Evolutionary conservation across 306 rosid genomes (phyloP).

Genomic region (Rosa persica): DNA sequence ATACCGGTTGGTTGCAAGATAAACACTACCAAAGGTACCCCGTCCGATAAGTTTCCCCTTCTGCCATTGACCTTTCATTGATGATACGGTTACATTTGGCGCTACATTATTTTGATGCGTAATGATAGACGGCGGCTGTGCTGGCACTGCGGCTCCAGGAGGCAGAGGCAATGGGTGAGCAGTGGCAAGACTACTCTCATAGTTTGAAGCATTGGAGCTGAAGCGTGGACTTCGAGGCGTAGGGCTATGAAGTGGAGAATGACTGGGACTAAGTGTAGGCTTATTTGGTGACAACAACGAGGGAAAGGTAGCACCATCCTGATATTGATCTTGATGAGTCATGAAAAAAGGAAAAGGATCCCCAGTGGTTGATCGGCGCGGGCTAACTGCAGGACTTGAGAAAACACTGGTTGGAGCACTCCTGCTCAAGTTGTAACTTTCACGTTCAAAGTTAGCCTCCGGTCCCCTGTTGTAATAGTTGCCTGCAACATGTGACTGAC

Average conservation of each 20-base stretch:
- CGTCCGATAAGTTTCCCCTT: slow-evolving; percentile 90
- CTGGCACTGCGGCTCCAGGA: slow-evolving; percentile 46
- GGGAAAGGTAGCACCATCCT: slow-evolving; percentile 29
- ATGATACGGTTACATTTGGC: slow-evolving; percentile 21
- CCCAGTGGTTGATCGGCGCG: slow-evolving; percentile 52
- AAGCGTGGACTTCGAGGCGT: slow-evolving; percentile 30
- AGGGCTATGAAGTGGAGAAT: slow-evolving; percentile 56
- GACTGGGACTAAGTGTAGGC: slow-evolving; percentile 38
- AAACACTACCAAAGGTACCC: slow-evolving; percentile 92
- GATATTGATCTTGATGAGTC: slow-evolving; percentile 33
- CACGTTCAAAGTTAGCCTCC: slow-evolving; percentile 31
- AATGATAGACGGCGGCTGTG: slow-evolving; percentile 23
- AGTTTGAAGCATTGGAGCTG: slow-evolving; percentile 39
- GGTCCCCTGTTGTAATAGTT: slow-evolving; percentile 35
- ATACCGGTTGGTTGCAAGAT: slow-evolving; percentile 74
- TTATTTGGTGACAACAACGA: slow-evolving; percentile 30
- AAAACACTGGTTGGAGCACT: slow-evolving; percentile 79
- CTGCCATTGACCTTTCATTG: slow-evolving; percentile 83
- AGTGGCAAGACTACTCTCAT: slow-evolving; percentile 47
- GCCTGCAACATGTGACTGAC: slow-evolving; percentile 16
- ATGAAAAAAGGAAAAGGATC: slow-evolving; percentile 35
- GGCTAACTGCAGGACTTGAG: slow-evolving; percentile 79
- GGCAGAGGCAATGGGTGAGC: slow-evolving; percentile 93
- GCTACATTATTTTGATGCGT: slow-evolving; percentile 35
- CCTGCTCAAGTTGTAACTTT: slow-evolving; percentile 38